Base-by-base conservation (phyloP, 2,329 filamentous ascomycete genomes). In the Stagonosporopsis cucurbitacearum region DNA sequence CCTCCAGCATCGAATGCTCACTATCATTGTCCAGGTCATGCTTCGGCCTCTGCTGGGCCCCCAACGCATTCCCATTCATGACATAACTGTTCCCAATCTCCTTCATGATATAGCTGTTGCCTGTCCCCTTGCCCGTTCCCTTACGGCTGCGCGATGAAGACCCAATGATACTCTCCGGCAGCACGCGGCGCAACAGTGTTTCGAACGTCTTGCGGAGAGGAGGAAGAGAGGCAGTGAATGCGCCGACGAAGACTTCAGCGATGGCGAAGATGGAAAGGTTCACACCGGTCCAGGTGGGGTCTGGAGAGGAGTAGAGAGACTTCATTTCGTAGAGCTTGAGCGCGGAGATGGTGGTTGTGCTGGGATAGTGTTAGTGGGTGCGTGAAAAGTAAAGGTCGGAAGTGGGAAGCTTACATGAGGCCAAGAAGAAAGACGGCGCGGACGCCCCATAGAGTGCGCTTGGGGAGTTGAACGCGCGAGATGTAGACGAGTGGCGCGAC, bases 131-230 rank as follows among this genome's bases (percentile, higher is more conserved):
- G 2, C 57, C 54, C 6, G 17, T 2, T 15, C 44, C 45, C 47
- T 52, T 57, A 8, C 48, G 25, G 32, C 26, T 48, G 11, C 37
- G 43, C 12, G 48, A 57, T 9, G 61, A 44, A 2, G 54, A 51
- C 15, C 64, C 64, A 7, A 57, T 42, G 2, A 68, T 17, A 28
- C 59, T 66, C n/a, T 59, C 50, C 1, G 67, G 67, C 0, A 69
- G 42, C 1, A 69, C 46, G n/a, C 56, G 57, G 39, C 54, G 63
- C 11, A 70, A 46, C 0, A 59, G 13, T 12, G 51, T 62, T 15
- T 70, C 67, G 50, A 70, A 67, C 1, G 66, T 69, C 32, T 69
- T 69, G 22, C 67, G 66, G 0, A 70, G 51, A 0, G 67, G 67
- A 1, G 67, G 67, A 6, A 70, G 65, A 17, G 59, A 68, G 8